Evolutionary conservation across 179 eudicot species (phyloP), one percentile per base, ranked within the genome.

Genomic region (Gypsophila paniculata): DNA sequence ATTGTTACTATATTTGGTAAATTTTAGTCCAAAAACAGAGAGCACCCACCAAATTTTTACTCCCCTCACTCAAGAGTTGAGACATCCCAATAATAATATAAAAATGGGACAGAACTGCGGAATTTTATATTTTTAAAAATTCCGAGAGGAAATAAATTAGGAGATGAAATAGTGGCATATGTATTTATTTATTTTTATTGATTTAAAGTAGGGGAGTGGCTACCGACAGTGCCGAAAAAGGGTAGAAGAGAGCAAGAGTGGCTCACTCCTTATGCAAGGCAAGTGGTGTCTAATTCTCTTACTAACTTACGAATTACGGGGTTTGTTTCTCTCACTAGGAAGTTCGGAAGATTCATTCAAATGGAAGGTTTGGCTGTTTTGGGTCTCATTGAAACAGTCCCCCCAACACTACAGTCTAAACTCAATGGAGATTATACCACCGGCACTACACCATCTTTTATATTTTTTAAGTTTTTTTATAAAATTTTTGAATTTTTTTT

Each of bases 341-440:
- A 75, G 76, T 79, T 75, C 46, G 38, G 78, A 78, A 78, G 81
- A 74, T 78, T 78, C 82, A 79, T 79, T 79, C 75, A 78, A 71
- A 79, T 60, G 79, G 82, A 79, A 75, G 82, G 63, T 79, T 79
- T 75, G 78, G 82, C 10, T 42, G 46, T 6, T 42, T 6, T 3
- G 11, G 46, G 11, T 29, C 74, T 78, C 75, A 79, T 70, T 75
- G 75, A 70, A 79, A 78, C 42, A 53, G 25, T 29, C 34, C 34
- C 46, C 71, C 55, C 58, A 79, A 79, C 76, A 71, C 73, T 38
- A 66, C 39, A 66, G 73, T 79, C 76, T 76, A 71, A 79, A 60
- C 54, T 36, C n/a, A n/a, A n/a, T n/a, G n/a, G n/a, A n/a, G n/a
- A n/a, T n/a, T n/a, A n/a, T n/a, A n/a, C n/a, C n/a, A n/a, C n/a